phyloP scores from a whole-genome alignment of 495 filamentous ascomycete genomes.

The Penicillium parvum region DNA sequence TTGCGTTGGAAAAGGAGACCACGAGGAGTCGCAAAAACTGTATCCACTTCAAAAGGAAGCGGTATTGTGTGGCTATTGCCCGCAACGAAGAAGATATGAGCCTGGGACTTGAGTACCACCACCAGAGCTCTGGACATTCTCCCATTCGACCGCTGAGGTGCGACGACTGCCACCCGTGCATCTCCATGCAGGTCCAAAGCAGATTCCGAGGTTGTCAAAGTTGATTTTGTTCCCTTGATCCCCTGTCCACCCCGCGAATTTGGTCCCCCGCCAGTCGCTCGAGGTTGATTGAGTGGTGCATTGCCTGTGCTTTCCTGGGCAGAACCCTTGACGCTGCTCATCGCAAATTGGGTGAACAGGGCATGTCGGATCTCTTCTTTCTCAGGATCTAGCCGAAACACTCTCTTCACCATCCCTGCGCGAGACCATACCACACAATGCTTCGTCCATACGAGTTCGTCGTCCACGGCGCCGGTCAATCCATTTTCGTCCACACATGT shows the following conservation, averaged over 20 bases:
- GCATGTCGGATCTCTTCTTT: constrained; percentile 80
- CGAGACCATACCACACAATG: constrained; percentile 88
- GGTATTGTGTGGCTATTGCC: constrained; percentile 87
- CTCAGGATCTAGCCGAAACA: constrained; percentile 83
- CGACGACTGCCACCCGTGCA: constrained; percentile 12
- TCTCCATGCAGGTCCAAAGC: constrained; percentile 24
- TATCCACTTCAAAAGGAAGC: constrained; percentile 90
- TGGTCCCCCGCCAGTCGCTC: constrained; percentile 1
- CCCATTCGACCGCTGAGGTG: constrained; percentile 14
- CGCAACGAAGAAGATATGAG: constrained; percentile 86
- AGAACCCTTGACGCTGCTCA: constrained; percentile 29
- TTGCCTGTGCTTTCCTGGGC: constrained; percentile 2
- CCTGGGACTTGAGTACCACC: constrained; percentile 87
- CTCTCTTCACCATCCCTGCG: constrained; percentile 77
- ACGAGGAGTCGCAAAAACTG: constrained; percentile 72
- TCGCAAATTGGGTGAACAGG: constrained; percentile 75
- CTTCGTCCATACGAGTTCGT: constrained; percentile 83
- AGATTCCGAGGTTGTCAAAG: constrained; percentile 9
- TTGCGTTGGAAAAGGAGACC: constrained; percentile 85
- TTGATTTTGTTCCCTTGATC: constrained; percentile 15
- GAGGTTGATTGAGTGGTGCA: constrained; percentile 1
- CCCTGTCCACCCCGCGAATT: constrained; percentile 13
- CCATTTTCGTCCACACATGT: constrained; percentile 42
- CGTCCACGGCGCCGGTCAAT: constrained; percentile 50
- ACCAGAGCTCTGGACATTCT: constrained; percentile 65